phyloP scores from a whole-genome alignment of 257 asterid species.

The Salvia hispanica region DNA sequence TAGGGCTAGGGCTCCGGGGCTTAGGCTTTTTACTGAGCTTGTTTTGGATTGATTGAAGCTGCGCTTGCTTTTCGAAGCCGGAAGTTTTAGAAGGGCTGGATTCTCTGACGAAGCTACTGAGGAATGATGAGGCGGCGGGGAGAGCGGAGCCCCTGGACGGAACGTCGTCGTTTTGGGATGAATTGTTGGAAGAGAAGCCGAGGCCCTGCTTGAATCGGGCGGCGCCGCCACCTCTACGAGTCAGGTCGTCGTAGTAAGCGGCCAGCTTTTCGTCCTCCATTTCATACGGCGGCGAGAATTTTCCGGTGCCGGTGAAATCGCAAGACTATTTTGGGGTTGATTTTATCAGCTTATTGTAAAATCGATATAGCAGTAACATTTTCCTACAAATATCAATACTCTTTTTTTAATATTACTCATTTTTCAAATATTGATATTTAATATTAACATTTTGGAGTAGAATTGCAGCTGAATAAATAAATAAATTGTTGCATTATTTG shows the following conservation, averaged over 20 bases:
- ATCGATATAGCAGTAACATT: not conserved
- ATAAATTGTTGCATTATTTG: no score
- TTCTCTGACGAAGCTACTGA: slow-evolving; percentile 71
- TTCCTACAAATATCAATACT: not conserved
- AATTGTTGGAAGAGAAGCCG: slow-evolving; percentile 59
- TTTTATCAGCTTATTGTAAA: not conserved
- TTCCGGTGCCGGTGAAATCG: not conserved
- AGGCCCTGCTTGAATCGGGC: slow-evolving; percentile 91
- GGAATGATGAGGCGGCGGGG: slow-evolving; percentile 58
- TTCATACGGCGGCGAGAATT: slow-evolving; percentile 21
- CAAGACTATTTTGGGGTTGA: not conserved
- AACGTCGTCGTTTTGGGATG: slow-evolving; percentile 45
- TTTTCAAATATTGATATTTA: no score
- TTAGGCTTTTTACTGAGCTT: slow-evolving; percentile 66
- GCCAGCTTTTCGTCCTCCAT: slow-evolving; percentile 98
- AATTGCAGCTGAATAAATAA: no score
- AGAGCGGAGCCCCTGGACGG: slow-evolving; percentile 72
- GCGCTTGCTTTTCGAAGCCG: slow-evolving; percentile 58
- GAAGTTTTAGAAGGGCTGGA: slow-evolving; percentile 66
- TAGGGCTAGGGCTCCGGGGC: slow-evolving; percentile 42
- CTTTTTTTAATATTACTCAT: no score
- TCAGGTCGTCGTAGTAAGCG: slow-evolving; percentile 84
- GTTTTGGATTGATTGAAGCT: slow-evolving; percentile 63
- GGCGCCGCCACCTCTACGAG: slow-evolving; percentile 89
- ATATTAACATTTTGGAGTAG: no score